phyloP scores from a whole-genome alignment of 305 asterid genomes.

The Striga hermonthica region DNA sequence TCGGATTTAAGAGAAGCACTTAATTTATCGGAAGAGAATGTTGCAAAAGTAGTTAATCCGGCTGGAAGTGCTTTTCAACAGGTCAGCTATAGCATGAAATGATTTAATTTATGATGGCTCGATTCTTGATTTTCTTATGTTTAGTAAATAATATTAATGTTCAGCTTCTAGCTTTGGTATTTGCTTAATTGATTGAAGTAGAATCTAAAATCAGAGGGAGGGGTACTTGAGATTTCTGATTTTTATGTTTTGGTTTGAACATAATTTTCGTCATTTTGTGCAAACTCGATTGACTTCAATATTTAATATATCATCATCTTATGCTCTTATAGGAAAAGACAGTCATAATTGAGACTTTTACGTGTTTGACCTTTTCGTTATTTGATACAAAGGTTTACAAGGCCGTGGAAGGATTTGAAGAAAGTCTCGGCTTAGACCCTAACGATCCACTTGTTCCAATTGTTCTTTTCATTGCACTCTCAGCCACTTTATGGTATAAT shows the following conservation, averaged over 20 bases:
- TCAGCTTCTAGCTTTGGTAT: no score
- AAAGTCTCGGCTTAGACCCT: constrained; percentile 67
- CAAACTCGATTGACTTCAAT: constrained; percentile 2
- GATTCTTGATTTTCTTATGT: no score
- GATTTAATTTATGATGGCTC: no score
- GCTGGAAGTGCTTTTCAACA: constrained; percentile 59
- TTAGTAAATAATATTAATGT: no score
- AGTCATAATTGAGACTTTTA: constrained; percentile 1
- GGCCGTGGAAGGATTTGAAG: constrained; percentile 61
- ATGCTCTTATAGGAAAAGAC: background rate
- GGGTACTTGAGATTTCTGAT: no score
- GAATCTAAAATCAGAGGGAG: no score
- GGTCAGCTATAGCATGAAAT: constrained; percentile 33
- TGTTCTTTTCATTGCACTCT: constrained; percentile 60
- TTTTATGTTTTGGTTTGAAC: background rate
- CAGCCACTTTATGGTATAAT: constrained; percentile 73
- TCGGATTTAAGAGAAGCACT: constrained; percentile 52
- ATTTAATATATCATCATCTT: background rate
- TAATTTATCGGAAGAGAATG: constrained; percentile 49
- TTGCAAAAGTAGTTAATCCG: constrained; percentile 44
- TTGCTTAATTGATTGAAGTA: no score
- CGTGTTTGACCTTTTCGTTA: constrained; percentile 13
- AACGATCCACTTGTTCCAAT: constrained; percentile 72
- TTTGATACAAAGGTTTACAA: constrained; percentile 50
- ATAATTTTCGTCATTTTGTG: background rate